These are phyloP conservation scores for Collariella sp. DNA, from an alignment of 495 filamentous ascomycete species.

Conservation along the genomic window DNA sequence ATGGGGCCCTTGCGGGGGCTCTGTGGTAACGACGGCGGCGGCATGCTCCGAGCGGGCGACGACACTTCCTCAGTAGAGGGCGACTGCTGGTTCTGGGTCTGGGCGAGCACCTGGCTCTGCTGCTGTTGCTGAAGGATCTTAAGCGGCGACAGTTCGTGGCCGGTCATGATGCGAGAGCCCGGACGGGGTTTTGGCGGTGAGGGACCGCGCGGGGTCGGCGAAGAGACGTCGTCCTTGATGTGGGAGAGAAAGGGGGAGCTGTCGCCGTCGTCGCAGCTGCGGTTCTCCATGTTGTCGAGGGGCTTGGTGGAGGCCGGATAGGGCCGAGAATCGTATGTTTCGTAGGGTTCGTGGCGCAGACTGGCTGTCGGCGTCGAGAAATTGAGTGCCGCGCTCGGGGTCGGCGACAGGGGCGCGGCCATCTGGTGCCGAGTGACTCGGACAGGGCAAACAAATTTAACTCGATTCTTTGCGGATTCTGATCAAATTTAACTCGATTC, in stretches of 20 bases:
- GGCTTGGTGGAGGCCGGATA: conserved; percentile 9
- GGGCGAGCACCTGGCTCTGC: conserved; percentile 12
- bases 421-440: conserved; percentile 11
- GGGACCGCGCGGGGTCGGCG: conserved; percentile 17
- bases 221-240: conserved; percentile 18
- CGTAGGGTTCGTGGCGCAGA: conserved; percentile 21
- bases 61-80: conserved; percentile 13
- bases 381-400: conserved; percentile 31
- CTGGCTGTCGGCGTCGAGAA: conserved; percentile 24
- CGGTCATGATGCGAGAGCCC: conserved; percentile 40
- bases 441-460: neutral
- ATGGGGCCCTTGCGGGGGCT: conserved; percentile 45
- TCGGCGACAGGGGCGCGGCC: conserved; percentile 33
- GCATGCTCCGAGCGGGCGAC: conserved; percentile 18
- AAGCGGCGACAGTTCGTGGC: conserved; percentile 41
- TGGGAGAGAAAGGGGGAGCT: conserved; percentile 26
- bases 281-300: conserved; percentile 16
- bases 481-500: too few species aligned
- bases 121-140: conserved; percentile 37
- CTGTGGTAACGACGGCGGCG: conserved; percentile 24
- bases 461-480: too few species aligned
- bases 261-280: conserved; percentile 11
- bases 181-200: conserved; percentile 35
- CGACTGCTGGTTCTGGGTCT: conserved; percentile 4
- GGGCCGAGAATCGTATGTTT: conserved; percentile 22